Percentiles rank a stretch among this genome's conserved stretches.
These are phyloP conservation scores for Colletotrichum liaoningense DNA, from an alignment of 2,329 filamentous ascomycete genomes.

Conservation along the genomic window DNA sequence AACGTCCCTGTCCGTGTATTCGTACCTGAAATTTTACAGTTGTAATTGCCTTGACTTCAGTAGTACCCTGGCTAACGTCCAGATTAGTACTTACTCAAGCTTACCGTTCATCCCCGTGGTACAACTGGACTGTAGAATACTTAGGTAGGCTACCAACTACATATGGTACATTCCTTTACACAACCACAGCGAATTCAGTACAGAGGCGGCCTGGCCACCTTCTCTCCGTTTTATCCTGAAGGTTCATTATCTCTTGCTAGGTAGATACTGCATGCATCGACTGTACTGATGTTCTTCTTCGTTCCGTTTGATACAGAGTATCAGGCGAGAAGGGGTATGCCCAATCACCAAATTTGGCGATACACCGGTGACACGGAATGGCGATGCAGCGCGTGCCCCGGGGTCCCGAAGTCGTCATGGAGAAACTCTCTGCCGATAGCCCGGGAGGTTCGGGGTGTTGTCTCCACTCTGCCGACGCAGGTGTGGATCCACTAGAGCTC, in stretches of 20 bases:
- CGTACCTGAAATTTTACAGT: background rate
- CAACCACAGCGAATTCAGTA: too few relatives aligned
- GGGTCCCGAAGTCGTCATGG: background rate
- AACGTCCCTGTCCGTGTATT: background rate
- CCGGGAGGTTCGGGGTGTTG: background rate
- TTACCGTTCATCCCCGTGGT: background rate
- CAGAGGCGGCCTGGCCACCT: too few relatives aligned
- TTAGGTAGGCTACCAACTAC: too few relatives aligned
- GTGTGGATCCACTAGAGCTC: slow-evolving; percentile 28
- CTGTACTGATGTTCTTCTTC: too few relatives aligned
- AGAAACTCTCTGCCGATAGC: slow-evolving; percentile 29
- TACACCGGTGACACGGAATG: background rate
- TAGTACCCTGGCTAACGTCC: background rate
- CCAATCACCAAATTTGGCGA: background rate
- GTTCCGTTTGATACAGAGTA: too few relatives aligned
- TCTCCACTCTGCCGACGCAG: slow-evolving; percentile 9
- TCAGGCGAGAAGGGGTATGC: too few relatives aligned
- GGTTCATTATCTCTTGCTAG: too few relatives aligned
- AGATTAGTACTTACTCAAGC: background rate
- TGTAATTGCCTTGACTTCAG: background rate
- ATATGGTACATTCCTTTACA: too few relatives aligned
- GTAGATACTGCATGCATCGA: too few relatives aligned
- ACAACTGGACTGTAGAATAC: background rate
- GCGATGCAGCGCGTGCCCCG: background rate
- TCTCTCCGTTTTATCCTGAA: too few relatives aligned